A percentile compares a stretch with the other conserved stretches of the same genome.
phyloP scores from a whole-genome alignment of 1,284 basidiomycete species.

The Pseudomicrostroma phylloplanum region DNA sequence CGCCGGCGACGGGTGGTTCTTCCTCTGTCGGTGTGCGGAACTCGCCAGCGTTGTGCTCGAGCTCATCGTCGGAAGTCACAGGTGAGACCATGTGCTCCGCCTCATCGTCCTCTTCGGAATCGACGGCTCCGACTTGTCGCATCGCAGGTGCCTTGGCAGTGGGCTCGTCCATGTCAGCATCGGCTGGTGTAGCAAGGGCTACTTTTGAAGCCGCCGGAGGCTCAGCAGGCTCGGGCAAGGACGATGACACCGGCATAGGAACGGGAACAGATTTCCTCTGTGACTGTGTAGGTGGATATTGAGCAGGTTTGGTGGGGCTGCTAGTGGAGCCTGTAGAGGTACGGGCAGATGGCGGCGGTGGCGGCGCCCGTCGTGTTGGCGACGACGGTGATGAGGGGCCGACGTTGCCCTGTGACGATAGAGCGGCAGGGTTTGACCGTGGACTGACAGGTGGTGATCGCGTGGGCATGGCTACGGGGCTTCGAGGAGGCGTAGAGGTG shows the following conservation, averaged over 20 bases:
- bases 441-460: not conserved
- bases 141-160: too few relatives aligned
- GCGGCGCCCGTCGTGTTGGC: not conserved
- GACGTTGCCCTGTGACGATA: not conserved
- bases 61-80: too few relatives aligned
- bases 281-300: not conserved
- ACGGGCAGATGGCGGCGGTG: not conserved
- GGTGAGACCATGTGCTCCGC: too few relatives aligned
- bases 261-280: not conserved
- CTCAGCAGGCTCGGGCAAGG: not conserved
- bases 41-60: too few relatives aligned
- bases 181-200: not conserved
- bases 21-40: too few relatives aligned
- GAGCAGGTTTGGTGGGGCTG: not conserved
- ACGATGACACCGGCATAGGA: not conserved
- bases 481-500: not conserved
- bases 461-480: not conserved
- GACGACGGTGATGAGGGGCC: not conserved
- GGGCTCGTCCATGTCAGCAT: not conserved
- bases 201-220: not conserved
- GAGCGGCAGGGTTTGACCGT: not conserved
- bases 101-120: too few relatives aligned
- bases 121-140: not conserved
- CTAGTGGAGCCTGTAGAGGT: conserved; percentile 1
- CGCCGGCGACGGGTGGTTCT: too few relatives aligned